Conservation (phyloP, 306 rosid genomes). For the Acacia crassicarpa region DNA sequence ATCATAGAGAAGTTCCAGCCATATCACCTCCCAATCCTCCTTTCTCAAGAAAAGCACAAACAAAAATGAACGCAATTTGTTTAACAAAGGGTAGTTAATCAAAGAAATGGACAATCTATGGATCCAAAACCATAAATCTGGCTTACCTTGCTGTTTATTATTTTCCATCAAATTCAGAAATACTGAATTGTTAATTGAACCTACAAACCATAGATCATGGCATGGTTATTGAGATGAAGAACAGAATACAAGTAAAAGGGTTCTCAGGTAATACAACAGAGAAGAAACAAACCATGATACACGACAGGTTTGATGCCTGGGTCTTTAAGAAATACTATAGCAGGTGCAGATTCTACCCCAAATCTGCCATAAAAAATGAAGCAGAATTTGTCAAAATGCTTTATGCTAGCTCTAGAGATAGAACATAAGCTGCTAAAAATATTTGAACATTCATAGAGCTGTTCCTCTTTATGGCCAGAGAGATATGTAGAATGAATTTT, state of each 20-base stretch:
- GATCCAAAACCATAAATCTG: constrained; percentile 10
- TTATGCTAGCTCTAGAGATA: constrained; percentile 21
- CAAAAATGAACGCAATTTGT: neutral
- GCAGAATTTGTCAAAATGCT: neutral
- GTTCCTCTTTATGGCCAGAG: constrained; percentile 14
- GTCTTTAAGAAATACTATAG: constrained; percentile 85
- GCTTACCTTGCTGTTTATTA: constrained; percentile 77
- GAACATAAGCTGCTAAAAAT: constrained; percentile 9
- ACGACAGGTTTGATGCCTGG: constrained; percentile 90
- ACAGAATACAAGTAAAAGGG: constrained; percentile 22
- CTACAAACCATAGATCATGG: constrained; percentile 46
- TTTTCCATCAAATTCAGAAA: constrained; percentile 70
- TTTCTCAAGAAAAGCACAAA: neutral
- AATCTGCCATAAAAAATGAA: constrained; percentile 53
- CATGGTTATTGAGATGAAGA: constrained; percentile 28
- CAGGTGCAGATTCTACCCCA: constrained; percentile 91
- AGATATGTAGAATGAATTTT: constrained; percentile 4
- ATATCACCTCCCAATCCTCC: constrained; percentile 6
- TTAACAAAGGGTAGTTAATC: neutral
- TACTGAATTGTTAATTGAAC: constrained; percentile 51
- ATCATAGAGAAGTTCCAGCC: neutral
- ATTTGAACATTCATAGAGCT: constrained; percentile 12
- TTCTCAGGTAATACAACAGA: constrained; percentile 15
- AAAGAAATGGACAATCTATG: neutral
- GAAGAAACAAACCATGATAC: constrained; percentile 60